Evolutionary conservation across 2,329 filamentous ascomycete genomes (phyloP).

Genomic region (Orbilia blumenaviensis): DNA sequence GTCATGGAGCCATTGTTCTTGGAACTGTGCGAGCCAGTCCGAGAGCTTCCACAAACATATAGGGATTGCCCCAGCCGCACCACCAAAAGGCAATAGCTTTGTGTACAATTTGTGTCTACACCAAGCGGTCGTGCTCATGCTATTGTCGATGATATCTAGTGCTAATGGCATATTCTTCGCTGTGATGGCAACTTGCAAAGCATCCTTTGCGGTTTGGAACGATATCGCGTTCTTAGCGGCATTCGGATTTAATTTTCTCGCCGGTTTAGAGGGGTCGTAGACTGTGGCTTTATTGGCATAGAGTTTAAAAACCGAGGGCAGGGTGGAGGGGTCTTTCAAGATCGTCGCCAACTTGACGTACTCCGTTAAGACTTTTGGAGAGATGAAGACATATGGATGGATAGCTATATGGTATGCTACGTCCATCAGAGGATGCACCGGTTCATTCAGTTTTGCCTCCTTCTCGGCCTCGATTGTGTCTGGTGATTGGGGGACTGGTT

Average conservation of each 20-base stretch:
- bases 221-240: slow-evolving; percentile 77
- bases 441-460: slow-evolving; percentile 51
- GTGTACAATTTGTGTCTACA: slow-evolving; percentile 73
- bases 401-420: slow-evolving; percentile 75
- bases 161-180: slow-evolving; percentile 80
- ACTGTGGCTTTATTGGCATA: slow-evolving; percentile 82
- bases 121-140: slow-evolving; percentile 74
- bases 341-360: slow-evolving; percentile 81
- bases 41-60: slow-evolving; percentile 76
- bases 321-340: slow-evolving; percentile 76
- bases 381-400: slow-evolving; percentile 81
- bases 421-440: slow-evolving; percentile 55
- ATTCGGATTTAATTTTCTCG: slow-evolving; percentile 71
- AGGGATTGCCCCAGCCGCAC: slow-evolving; percentile 68
- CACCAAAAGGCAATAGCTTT: slow-evolving; percentile 69
- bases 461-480: slow-evolving; percentile 59
- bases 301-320: slow-evolving; percentile 81
- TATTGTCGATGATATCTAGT: slow-evolving; percentile 76
- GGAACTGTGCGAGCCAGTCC: slow-evolving; percentile 71
- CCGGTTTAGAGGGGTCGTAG: slow-evolving; percentile 61
- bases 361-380: slow-evolving; percentile 73
- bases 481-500: slow-evolving; percentile 17
- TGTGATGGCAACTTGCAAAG: slow-evolving; percentile 80
- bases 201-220: slow-evolving; percentile 73
- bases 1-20: slow-evolving; percentile 78